Evolutionary conservation across 805 yeast genomes (phyloP).

Genomic region (Hanseniaspora vineae): DNA sequence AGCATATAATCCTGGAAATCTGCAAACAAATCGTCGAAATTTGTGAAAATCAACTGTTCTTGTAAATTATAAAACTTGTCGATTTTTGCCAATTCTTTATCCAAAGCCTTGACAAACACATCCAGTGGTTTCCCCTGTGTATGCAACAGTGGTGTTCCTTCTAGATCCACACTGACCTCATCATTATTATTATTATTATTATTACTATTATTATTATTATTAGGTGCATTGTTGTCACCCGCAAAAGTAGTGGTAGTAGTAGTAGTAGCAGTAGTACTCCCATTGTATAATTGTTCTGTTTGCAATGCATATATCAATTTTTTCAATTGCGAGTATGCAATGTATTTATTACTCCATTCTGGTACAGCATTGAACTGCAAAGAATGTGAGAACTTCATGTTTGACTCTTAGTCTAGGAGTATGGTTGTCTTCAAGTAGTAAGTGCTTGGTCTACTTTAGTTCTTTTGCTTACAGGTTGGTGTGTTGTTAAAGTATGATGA

Average conservation of each 20-base stretch:
- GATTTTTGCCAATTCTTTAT: constrained; percentile 63
- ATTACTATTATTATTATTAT: too few relatives aligned
- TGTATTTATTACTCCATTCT: constrained; percentile 90
- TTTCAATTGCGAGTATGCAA: constrained; percentile 79
- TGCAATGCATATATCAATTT: constrained; percentile 75
- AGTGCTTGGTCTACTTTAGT: too few relatives aligned
- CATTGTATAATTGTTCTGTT: constrained; percentile 34
- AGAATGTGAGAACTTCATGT: constrained; percentile 90
- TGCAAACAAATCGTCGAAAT: constrained; percentile 41
- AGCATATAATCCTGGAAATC: constrained; percentile 53
- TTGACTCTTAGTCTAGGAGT: not conserved
- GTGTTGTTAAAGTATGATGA: too few relatives aligned
- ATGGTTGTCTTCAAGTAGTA: too few relatives aligned
- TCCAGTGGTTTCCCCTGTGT: constrained; percentile 20
- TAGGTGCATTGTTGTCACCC: too few relatives aligned
- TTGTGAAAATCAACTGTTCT: constrained; percentile 43
- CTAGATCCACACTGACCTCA: not conserved
- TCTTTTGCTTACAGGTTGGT: not conserved
- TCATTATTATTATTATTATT: too few relatives aligned
- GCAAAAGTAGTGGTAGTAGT: too few relatives aligned
- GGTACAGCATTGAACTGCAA: constrained; percentile 96
- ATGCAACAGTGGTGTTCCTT: constrained; percentile 10
- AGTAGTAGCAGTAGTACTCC: constrained; percentile 10
- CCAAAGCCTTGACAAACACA: constrained; percentile 55
- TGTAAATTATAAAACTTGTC: constrained; percentile 61